phyloP scores from a whole-genome alignment of 352 stramenopile genomes.

The Phytophthora syringae region DNA sequence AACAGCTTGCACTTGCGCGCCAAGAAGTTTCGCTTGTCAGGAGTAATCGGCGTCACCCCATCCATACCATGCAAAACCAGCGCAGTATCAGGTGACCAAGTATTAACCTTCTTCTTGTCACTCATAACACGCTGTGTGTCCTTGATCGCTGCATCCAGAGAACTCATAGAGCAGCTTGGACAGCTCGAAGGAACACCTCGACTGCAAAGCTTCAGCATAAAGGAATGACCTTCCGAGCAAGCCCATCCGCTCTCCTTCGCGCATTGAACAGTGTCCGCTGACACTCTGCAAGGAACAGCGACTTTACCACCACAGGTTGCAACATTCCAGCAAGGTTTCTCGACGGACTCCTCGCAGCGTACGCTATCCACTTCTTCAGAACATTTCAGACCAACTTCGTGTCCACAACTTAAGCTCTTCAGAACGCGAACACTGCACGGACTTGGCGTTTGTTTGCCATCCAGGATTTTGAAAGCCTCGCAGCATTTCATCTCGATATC shows the following conservation, averaged over 20 bases:
- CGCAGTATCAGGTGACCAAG: constrained; percentile 14
- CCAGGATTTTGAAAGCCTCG: constrained; percentile 51
- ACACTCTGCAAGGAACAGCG: constrained; percentile 24
- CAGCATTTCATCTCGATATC: constrained; percentile 62
- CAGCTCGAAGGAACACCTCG: constrained; percentile 57
- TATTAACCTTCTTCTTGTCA: constrained; percentile 20
- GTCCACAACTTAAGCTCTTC: constrained; percentile 50
- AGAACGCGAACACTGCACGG: constrained; percentile 34
- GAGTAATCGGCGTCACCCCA: constrained; percentile 26
- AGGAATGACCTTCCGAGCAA: constrained; percentile 47
- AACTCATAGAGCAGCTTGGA: constrained; percentile 48
- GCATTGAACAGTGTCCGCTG: constrained; percentile 44
- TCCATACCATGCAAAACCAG: constrained; percentile 24
- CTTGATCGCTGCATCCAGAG: constrained; percentile 41
- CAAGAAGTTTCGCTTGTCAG: constrained; percentile 41
- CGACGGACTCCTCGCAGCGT: constrained; percentile 43
- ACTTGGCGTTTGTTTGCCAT: constrained; percentile 8
- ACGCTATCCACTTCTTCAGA: constrained; percentile 37
- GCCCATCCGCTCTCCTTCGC: constrained; percentile 43
- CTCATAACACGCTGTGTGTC: constrained; percentile 19
- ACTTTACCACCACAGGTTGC: constrained; percentile 44
- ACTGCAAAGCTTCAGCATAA: constrained; percentile 52
- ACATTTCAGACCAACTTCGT: constrained; percentile 51
- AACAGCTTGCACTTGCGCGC: constrained; percentile 56
- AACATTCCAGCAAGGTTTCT: constrained; percentile 72